phyloP scores from a whole-genome alignment of 2,329 filamentous ascomycete species.

The Trichoderma sp. region DNA sequence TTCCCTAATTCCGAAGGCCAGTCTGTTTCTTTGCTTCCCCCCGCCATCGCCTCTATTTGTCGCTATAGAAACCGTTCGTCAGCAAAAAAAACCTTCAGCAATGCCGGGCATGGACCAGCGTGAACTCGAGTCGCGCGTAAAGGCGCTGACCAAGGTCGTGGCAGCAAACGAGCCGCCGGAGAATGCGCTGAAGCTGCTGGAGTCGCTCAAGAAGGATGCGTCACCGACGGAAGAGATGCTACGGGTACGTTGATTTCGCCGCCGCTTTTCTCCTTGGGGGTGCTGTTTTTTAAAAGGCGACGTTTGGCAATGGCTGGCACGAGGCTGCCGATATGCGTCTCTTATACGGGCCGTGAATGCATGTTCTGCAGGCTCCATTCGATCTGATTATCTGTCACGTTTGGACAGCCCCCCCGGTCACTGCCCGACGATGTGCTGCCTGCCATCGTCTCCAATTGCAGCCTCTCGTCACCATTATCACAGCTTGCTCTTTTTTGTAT shows the following conservation, averaged over 20 bases:
- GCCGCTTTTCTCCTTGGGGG: not conserved
- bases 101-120: slow-evolving; percentile 66
- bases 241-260: slow-evolving; percentile 49
- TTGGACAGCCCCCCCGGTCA: not conserved
- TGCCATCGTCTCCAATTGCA: not conserved
- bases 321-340: not conserved
- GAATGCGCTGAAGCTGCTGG: slow-evolving; percentile 70
- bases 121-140: slow-evolving; percentile 73
- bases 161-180: slow-evolving; percentile 69
- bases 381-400: slow-evolving; percentile 4
- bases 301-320: not conserved
- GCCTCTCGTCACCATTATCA: not conserved
- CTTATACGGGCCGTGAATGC: not conserved
- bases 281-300: not conserved
- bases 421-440: not conserved
- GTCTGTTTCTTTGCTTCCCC: not conserved
- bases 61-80: not conserved
- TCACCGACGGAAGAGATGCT: slow-evolving; percentile 85
- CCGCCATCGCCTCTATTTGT: not conserved
- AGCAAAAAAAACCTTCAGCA: not conserved
- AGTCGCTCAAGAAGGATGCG: slow-evolving; percentile 74
- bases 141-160: slow-evolving; percentile 76
- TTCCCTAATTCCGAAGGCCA: not conserved
- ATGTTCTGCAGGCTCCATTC: not conserved
- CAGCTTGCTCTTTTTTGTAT: not conserved